Conservation (phyloP, 768 basidiomycete species). For the Naematelia encephala region DNA sequence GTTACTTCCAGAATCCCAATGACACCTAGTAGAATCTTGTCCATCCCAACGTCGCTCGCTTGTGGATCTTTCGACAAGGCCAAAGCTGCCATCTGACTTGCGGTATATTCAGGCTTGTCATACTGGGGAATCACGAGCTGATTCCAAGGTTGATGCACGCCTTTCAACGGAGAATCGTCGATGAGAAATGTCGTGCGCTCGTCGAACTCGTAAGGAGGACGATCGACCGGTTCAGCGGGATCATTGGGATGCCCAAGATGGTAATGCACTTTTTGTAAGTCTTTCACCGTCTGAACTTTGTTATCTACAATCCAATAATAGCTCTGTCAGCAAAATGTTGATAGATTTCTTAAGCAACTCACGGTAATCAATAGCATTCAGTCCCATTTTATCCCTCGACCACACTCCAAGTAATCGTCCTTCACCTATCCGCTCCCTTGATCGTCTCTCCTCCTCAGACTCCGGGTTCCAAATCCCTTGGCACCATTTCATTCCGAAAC, state of each 20-base stretch:
- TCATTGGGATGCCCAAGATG: conserved; percentile 14
- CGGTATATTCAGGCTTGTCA: conserved; percentile 20
- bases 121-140: conserved; percentile 48
- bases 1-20: conserved; percentile 45
- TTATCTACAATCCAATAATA: conserved; percentile 12
- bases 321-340: not conserved
- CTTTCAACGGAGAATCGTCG: conserved; percentile 48
- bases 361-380: conserved; percentile 38
- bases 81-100: conserved; percentile 9
- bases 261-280: conserved; percentile 37
- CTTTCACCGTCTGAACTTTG: conserved; percentile 47
- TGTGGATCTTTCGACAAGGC: not conserved
- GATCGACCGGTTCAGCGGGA: not conserved
- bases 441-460: not conserved
- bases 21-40: conserved; percentile 40
- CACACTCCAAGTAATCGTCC: conserved; percentile 47
- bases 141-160: conserved; percentile 46
- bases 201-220: conserved; percentile 11
- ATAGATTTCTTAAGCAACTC: conserved; percentile 9
- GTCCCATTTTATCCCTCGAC: conserved; percentile 44
- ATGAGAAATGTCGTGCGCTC: conserved; percentile 36
- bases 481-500: conserved; percentile 33
- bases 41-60: conserved; percentile 14
- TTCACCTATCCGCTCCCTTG: conserved; percentile 20
- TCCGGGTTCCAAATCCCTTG: conserved; percentile 35